These are phyloP conservation scores for Calonectria hawksworthii DNA, from an alignment of 2,329 filamentous ascomycete species.

Conservation along the genomic window DNA sequence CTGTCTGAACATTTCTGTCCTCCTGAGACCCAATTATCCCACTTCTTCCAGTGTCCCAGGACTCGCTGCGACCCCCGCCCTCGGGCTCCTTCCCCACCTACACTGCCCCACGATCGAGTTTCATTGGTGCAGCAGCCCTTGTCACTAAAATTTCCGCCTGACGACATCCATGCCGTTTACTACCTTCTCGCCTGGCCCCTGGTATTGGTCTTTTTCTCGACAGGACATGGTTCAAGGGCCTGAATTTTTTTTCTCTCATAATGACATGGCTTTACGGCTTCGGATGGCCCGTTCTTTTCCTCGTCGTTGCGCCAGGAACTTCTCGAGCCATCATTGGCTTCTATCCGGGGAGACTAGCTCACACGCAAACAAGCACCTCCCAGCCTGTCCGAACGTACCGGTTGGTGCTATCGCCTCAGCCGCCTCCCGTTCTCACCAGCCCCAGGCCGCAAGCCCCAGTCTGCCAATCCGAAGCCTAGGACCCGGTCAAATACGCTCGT, in stretches of 20 bases:
- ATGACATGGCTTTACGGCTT: slow-evolving; percentile 35
- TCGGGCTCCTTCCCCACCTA: slow-evolving; percentile 33
- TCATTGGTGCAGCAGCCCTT: slow-evolving; percentile 35
- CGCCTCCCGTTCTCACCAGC: slow-evolving; percentile 6
- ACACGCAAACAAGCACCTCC: slow-evolving; percentile 19
- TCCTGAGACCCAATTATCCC: background rate
- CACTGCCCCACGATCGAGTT: slow-evolving; percentile 29
- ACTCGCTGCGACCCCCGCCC: slow-evolving; percentile 22
- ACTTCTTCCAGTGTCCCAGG: slow-evolving; percentile 16
- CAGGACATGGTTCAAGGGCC: slow-evolving; percentile 40
- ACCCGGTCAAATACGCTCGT: slow-evolving; percentile 36
- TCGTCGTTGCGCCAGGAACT: slow-evolving; percentile 24
- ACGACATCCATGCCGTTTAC: slow-evolving; percentile 33
- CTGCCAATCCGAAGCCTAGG: slow-evolving; percentile 24
- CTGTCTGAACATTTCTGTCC: slow-evolving; percentile 30
- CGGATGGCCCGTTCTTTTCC: slow-evolving; percentile 34
- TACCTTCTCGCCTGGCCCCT: slow-evolving; percentile 26
- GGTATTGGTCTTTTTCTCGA: slow-evolving; percentile 20
- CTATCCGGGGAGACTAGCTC: slow-evolving; percentile 23
- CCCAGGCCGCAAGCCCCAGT: slow-evolving; percentile 20
- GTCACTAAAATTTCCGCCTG: slow-evolving; percentile 43
- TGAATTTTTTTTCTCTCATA: slow-evolving; percentile 20
- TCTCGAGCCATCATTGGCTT: slow-evolving; percentile 29
- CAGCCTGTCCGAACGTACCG: slow-evolving; percentile 26
- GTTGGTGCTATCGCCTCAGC: slow-evolving; percentile 23